Percentiles rank a stretch among this genome's conserved stretches.
phyloP scores from a whole-genome alignment of 768 basidiomycete species.

The Hypholoma sublateritium region DNA sequence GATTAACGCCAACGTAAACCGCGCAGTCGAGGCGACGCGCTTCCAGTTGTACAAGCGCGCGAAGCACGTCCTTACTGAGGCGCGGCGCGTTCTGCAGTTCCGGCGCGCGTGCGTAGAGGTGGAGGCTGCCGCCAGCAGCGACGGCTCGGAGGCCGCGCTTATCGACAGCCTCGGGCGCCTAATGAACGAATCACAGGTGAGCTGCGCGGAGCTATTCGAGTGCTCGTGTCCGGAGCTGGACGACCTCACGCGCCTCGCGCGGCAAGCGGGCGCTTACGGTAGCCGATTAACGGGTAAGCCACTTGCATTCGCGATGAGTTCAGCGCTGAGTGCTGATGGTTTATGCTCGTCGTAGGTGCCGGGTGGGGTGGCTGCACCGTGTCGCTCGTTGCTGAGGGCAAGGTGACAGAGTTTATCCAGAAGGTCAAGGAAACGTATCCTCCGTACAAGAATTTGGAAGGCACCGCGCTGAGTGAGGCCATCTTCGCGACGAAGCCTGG shows the following conservation, averaged over 20 bases:
- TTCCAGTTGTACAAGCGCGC: slow-evolving; percentile 85
- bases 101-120: slow-evolving; percentile 60
- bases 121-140: slow-evolving; percentile 18
- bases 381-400: slow-evolving; percentile 67
- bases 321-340: background rate
- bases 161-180: slow-evolving; percentile 53
- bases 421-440: slow-evolving; percentile 58
- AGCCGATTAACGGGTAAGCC: slow-evolving; percentile 75
- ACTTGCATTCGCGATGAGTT: slow-evolving; percentile 1
- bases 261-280: slow-evolving; percentile 74
- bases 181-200: slow-evolving; percentile 79
- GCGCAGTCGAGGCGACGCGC: slow-evolving; percentile 69
- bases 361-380: slow-evolving; percentile 94
- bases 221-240: slow-evolving; percentile 83
- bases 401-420: slow-evolving; percentile 64
- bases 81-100: slow-evolving; percentile 78
- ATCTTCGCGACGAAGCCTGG: slow-evolving; percentile 86
- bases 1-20: background rate
- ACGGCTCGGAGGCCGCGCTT: slow-evolving; percentile 5
- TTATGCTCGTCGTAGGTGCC: slow-evolving; percentile 48
- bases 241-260: slow-evolving; percentile 61
- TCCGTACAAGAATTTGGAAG: slow-evolving; percentile 61
- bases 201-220: slow-evolving; percentile 68
- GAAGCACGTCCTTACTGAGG: slow-evolving; percentile 80
- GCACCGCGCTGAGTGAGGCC: slow-evolving; percentile 58